phyloP scores from a whole-genome alignment of 140 eudicot genomes.

The Cichorium intybus region DNA sequence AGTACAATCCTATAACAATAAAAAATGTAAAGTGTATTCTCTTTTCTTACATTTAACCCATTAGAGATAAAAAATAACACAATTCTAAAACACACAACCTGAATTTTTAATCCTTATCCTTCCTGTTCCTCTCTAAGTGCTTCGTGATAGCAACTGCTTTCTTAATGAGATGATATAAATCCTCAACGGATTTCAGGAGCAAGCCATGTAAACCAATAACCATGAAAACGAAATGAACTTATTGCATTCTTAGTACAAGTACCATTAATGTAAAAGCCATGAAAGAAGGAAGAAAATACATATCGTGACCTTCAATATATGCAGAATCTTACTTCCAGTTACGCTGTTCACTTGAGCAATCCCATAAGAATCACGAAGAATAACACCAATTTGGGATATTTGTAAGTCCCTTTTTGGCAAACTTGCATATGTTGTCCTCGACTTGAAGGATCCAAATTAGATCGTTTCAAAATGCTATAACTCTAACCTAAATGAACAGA shows the following conservation, averaged over 20 bases:
- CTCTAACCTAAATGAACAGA: neutral
- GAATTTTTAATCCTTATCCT: conserved; percentile 56
- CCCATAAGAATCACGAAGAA: conserved; percentile 70
- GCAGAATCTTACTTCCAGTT: conserved; percentile 66
- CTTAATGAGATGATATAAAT: conserved; percentile 51
- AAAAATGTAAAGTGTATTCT: too few relatives aligned
- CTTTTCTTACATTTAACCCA: too few relatives aligned
- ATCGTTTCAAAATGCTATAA: too few relatives aligned
- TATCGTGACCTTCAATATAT: conserved; percentile 57
- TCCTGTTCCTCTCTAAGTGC: conserved; percentile 56
- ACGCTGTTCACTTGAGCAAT: conserved; percentile 74
- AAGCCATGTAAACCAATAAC: conserved; percentile 27
- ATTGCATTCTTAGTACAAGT: too few relatives aligned
- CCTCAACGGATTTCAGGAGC: conserved; percentile 63
- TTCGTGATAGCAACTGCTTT: conserved; percentile 54
- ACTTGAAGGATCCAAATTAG: conserved; percentile 28
- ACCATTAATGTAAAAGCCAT: neutral
- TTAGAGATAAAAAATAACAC: too few relatives aligned
- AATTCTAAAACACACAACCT: too few relatives aligned
- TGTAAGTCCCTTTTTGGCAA: conserved; percentile 70
- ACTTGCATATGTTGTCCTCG: conserved; percentile 61
- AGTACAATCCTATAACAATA: too few relatives aligned
- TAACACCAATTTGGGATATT: conserved; percentile 79
- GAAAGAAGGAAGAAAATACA: neutral
- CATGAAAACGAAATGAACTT: neutral